Percentiles rank a stretch among this genome's conserved stretches.
Conservation (phyloP, 2,329 filamentous ascomycete species). For the Fusarium sp. region DNA sequence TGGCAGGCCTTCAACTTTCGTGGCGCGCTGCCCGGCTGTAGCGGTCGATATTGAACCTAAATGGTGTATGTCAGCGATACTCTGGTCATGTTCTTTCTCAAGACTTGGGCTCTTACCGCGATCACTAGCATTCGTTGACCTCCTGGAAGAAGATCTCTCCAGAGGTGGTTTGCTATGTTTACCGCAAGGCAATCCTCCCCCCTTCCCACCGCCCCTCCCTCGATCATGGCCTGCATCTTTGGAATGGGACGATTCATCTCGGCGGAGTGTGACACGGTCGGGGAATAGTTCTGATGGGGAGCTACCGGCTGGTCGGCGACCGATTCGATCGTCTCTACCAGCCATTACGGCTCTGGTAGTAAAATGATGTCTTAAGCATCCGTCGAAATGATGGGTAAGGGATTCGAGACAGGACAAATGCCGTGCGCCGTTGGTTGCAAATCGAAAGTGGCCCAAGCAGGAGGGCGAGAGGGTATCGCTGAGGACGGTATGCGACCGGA, state of each 20-base stretch:
- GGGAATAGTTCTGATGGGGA: constrained; percentile 1
- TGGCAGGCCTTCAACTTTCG: constrained; percentile 3
- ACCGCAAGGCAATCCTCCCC: background rate
- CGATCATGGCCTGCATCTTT: constrained; percentile 1
- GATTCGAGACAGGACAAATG: background rate
- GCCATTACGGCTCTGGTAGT: constrained; percentile 35
- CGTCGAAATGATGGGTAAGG: background rate
- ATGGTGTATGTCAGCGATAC: background rate
- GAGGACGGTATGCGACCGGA: background rate
- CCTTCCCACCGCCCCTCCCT: constrained; percentile 6
- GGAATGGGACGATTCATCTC: constrained; percentile 9
- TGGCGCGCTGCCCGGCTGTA: background rate
- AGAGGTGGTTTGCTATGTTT: background rate
- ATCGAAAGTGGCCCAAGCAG: background rate
- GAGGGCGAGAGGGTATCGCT: background rate
- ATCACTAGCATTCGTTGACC: constrained; percentile 10
- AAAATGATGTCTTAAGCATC: constrained; percentile 19
- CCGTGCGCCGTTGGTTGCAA: background rate
- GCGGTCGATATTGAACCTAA: background rate
- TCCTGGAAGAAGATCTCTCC: constrained; percentile 1
- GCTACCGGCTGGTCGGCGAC: constrained; percentile 11
- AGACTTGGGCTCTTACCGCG: constrained; percentile 23
- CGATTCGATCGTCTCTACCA: constrained; percentile 29
- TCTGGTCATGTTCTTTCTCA: background rate
- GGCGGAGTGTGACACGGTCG: constrained; percentile 12